These are phyloP conservation scores for Colletotrichum euphorbiae DNA, from an alignment of 2,329 filamentous ascomycete genomes.

Conservation along the genomic window DNA sequence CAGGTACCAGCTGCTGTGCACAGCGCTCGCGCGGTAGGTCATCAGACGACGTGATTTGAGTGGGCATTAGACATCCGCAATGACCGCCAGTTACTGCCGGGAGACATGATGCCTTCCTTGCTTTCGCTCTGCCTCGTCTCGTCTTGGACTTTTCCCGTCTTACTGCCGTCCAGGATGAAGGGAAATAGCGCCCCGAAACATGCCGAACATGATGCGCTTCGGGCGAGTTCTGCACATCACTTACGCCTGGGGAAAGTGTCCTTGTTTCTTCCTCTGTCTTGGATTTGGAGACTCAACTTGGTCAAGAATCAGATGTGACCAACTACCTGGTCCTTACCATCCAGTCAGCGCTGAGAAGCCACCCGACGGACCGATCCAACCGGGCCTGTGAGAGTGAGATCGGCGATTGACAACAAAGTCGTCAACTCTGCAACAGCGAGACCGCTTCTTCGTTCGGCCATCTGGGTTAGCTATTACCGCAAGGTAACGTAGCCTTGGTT, in stretches of 20 bases:
- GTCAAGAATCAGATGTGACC: neutral
- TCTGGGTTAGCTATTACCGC: neutral
- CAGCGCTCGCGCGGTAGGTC: neutral
- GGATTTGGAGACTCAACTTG: neutral
- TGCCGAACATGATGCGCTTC: slow-evolving; percentile 22
- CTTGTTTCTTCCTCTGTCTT: neutral
- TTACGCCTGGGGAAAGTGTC: neutral
- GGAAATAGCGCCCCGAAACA: slow-evolving; percentile 15
- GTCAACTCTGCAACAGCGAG: neutral
- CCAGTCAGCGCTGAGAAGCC: slow-evolving; percentile 1
- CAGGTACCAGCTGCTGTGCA: neutral
- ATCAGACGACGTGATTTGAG: neutral
- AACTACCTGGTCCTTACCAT: neutral
- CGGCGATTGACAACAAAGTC: neutral
- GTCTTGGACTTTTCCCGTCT: no score
- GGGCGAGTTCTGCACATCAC: slow-evolving; percentile 7
- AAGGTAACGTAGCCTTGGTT: neutral
- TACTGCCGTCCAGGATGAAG: neutral
- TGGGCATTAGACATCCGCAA: neutral
- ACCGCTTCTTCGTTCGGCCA: neutral
- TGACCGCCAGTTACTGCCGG: neutral
- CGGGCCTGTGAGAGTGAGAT: neutral
- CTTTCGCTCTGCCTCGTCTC: neutral
- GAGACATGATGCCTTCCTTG: neutral
- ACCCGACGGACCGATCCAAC: slow-evolving; percentile 1